Evolutionary conservation across 2,329 filamentous ascomycete genomes (phyloP).

Genomic region (Juglanconis sp.): DNA sequence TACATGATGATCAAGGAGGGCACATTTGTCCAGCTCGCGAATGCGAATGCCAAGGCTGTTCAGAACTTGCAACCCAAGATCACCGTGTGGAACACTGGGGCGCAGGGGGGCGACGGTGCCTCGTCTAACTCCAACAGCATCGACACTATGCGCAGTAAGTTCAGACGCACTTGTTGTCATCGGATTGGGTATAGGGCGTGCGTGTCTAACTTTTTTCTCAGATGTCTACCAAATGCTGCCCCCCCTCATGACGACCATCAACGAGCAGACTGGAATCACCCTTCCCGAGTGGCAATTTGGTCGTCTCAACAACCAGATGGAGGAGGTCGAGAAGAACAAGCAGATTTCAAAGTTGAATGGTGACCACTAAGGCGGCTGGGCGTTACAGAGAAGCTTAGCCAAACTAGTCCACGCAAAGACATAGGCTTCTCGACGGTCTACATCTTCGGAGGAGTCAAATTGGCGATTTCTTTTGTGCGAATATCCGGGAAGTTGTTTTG

Average conservation of each 20-base stretch:
- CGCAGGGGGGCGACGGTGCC: constrained; percentile 38
- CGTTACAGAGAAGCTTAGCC: background rate
- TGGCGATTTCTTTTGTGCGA: too few species aligned
- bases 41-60: constrained; percentile 74
- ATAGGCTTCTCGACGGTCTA: too few species aligned
- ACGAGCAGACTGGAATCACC: constrained; percentile 82
- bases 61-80: constrained; percentile 83
- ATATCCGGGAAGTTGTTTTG: too few species aligned
- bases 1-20: constrained; percentile 86
- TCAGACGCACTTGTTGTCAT: too few species aligned
- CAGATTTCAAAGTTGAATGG: constrained; percentile 33
- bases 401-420: too few species aligned
- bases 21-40: constrained; percentile 72
- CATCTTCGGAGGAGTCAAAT: too few species aligned
- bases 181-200: background rate
- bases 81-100: constrained; percentile 82
- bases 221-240: constrained; percentile 80
- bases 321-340: constrained; percentile 34
- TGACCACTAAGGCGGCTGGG: background rate
- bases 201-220: background rate
- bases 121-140: constrained; percentile 35
- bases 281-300: constrained; percentile 75
- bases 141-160: constrained; percentile 62
- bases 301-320: constrained; percentile 35
- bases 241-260: constrained; percentile 78